Evolutionary conservation across 2,329 filamentous ascomycete genomes (phyloP), one percentile per base, ranked within the genome.

Genomic region (Colletotrichum theobromicola): DNA sequence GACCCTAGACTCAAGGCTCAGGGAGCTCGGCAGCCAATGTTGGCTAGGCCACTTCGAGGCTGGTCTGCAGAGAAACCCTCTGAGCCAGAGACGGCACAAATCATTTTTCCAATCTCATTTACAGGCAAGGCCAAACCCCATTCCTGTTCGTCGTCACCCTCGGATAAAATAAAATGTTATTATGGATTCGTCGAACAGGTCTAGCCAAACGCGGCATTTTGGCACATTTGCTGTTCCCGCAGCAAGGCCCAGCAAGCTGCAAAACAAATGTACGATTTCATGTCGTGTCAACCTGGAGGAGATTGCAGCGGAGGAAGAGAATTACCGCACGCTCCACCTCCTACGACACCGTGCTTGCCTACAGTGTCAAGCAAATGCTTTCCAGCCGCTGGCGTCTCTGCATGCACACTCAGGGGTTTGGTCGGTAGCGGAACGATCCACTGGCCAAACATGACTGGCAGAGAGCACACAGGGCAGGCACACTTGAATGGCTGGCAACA

Each of bases 301-400:
- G 58, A 70, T 74, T 74, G 71, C 71, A 53, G 67, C 46, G 60
- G 58, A 65, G 46, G 35, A 55, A 61, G 61, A 74, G 68, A 74
- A 74, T 72, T 74, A 74, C 68, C 72, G 68, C 72, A 72, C 55
- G 57, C 67, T 63, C 72, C 72, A 74, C 62, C 46, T n/a, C 16
- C 37, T 15, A n/a, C 30, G 61, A 34, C 62, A 74, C 72, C 55
- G 72, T 72, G 68, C 34, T 28, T 35, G 21, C 24, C 34, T 9
- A 72, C 72, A 62, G 62, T 74, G 61, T 50, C 32, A 32, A 35
- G 30, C 61, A 74, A 30, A 21, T 50, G 61, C 53, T 35, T 53
- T 26, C 21, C 18, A 28, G 16, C 21, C 26, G 12, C n/a, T 50
- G 18, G 53, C 7, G 46, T 12, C n/a, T 50, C 67, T 74, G 55